Evolutionary conservation across 257 asterid genomes (phyloP).

Genomic region (Solanum megistacrolobum): DNA sequence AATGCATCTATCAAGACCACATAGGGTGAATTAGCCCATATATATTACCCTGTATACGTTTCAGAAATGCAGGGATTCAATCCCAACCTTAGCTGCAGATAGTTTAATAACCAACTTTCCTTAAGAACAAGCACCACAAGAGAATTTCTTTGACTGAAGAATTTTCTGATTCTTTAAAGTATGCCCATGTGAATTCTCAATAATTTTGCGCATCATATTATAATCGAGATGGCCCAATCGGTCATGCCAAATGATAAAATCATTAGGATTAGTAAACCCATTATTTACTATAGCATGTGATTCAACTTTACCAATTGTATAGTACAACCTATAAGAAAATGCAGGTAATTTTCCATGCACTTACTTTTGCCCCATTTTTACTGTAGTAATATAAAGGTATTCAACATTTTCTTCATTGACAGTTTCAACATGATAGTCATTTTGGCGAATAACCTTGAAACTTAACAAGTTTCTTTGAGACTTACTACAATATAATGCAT

Average conservation of each 20-base stretch:
- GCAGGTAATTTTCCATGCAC: not conserved
- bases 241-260: not conserved
- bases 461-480: not conserved
- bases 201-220: no score
- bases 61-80: no score
- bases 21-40: no score
- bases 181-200: not conserved
- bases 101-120: not conserved
- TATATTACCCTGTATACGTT: no score
- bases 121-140: not conserved
- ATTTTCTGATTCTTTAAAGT: not conserved
- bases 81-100: no score
- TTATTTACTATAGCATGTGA: not conserved
- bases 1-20: no score
- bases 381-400: not conserved
- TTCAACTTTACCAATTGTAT: not conserved
- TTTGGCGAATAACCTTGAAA: not conserved
- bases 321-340: not conserved
- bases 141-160: no score
- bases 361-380: not conserved
- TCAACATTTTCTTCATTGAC: not conserved
- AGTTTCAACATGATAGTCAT: not conserved
- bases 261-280: no score
- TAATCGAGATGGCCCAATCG: not conserved
- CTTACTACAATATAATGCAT: not conserved